Conservation (phyloP, 257 asterid species). For the Perilla frutescens region DNA sequence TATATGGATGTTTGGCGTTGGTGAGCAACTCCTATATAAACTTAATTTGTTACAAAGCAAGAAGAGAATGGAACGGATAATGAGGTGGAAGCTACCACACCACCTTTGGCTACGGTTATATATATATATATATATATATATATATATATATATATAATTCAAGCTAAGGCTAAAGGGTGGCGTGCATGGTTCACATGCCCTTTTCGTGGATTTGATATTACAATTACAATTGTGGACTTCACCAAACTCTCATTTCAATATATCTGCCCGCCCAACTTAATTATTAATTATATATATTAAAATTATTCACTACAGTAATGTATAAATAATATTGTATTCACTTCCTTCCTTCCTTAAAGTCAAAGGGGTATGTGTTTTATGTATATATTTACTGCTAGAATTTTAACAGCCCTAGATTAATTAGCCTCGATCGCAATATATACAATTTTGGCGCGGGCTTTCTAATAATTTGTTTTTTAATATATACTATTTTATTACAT, state of each 20-base stretch:
- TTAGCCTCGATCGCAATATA: too few relatives aligned
- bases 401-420: too few relatives aligned
- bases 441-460: too few relatives aligned
- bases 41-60: conserved; percentile 58
- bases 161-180: conserved; percentile 7
- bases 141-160: too few relatives aligned
- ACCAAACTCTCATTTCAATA: conserved; percentile 34
- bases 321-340: too few relatives aligned
- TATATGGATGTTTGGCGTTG: conserved; percentile 33
- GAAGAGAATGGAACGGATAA: conserved; percentile 51
- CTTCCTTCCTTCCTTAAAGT: too few relatives aligned
- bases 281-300: not conserved
- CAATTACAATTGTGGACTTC: conserved; percentile 39
- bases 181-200: conserved; percentile 63
- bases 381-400: too few relatives aligned
- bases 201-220: conserved; percentile 43
- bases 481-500: too few relatives aligned
- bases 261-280: conserved; percentile 32
- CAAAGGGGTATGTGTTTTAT: too few relatives aligned
- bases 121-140: not conserved
- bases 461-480: too few relatives aligned
- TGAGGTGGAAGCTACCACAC: conserved; percentile 57
- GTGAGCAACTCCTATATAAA: conserved; percentile 14
- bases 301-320: not conserved
- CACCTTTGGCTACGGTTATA: conserved; percentile 44